Evolutionary conservation across 2,329 filamentous ascomycete genomes (phyloP), one percentile per base, ranked within the genome.

Genomic region (Fusarium staphyleae): DNA sequence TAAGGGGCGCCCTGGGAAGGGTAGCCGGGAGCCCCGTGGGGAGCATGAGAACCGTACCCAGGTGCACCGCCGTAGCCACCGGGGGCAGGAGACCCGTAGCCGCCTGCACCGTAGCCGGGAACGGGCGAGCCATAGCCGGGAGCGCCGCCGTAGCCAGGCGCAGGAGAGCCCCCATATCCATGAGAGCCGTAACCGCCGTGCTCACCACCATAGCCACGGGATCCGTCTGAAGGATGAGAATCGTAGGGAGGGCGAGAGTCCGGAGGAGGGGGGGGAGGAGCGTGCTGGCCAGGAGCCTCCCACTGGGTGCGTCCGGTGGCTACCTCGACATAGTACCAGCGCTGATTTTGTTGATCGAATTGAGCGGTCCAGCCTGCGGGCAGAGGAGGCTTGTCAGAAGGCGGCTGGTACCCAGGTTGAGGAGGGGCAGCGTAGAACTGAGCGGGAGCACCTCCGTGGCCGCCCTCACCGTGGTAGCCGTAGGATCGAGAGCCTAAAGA

Each of bases 241-340:
- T 64, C 55, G 39, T 57, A 57, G 10, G 58, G 60, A 48, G 65
- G 59, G 44, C 63, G 62, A 26, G 59, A 62, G 34, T 60, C 60
- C 12, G 58, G 44, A 3, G 60, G 60, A 46, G 60, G 56, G n/a
- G 69, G 66, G 39, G 55, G 55, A 30, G 64, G 57, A 7, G 67
- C 48, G 2, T 63, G 62, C 43, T 70, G 67, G 11, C 73, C 72
- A 3, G 86, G 85, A 13, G 79, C 76, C 57, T 87, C 84, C 86
- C 86, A 89, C 70, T 88, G 85, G 0, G 83, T 81, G 52, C 79
- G 80, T 15, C 85, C 84, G 11, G 83, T 83, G 39, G 81, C 76
- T 50, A 83, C 74, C 69, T 89, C 85, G 50, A 85, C 77, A 66
- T 87, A 90, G 74, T 83, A 89, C 75, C 83, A 88, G 48, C 83